These are phyloP conservation scores for Jackrogersella minutella DNA, from an alignment of 495 filamentous ascomycete genomes.

Conservation along the genomic window DNA sequence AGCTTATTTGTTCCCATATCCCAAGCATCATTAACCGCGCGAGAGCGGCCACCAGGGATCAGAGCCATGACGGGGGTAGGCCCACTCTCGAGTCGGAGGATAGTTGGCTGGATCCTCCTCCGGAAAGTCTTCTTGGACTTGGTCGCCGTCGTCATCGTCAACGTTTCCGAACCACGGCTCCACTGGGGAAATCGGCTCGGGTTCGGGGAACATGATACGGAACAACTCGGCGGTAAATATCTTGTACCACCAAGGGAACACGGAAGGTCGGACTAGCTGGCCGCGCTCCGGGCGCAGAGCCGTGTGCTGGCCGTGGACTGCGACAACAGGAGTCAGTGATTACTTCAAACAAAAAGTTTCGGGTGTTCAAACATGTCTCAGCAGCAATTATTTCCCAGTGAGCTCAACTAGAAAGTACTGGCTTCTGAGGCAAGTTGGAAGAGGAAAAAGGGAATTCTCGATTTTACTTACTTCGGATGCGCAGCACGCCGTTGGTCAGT, in stretches of 20 bases:
- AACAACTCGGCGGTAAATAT: not conserved
- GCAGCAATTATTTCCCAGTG: too few relatives aligned
- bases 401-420: too few relatives aligned
- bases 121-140: not conserved
- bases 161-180: too few relatives aligned
- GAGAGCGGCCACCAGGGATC: slow-evolving; percentile 19
- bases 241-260: slow-evolving; percentile 10
- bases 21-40: not conserved
- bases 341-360: too few relatives aligned
- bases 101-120: not conserved
- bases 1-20: not conserved
- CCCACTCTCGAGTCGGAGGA: not conserved
- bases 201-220: too few relatives aligned
- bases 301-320: slow-evolving; percentile 52
- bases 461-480: too few relatives aligned
- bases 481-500: slow-evolving; percentile 65
- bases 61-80: not conserved
- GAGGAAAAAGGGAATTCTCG: too few relatives aligned
- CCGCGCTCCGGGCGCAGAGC: not conserved
- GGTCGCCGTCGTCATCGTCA: not conserved
- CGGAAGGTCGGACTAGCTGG: not conserved
- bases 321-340: too few relatives aligned
- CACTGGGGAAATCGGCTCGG: too few relatives aligned
- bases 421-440: too few relatives aligned
- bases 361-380: too few relatives aligned